phyloP scores from a whole-genome alignment of 2,329 filamentous ascomycete genomes.

The Bertia moriformis region DNA sequence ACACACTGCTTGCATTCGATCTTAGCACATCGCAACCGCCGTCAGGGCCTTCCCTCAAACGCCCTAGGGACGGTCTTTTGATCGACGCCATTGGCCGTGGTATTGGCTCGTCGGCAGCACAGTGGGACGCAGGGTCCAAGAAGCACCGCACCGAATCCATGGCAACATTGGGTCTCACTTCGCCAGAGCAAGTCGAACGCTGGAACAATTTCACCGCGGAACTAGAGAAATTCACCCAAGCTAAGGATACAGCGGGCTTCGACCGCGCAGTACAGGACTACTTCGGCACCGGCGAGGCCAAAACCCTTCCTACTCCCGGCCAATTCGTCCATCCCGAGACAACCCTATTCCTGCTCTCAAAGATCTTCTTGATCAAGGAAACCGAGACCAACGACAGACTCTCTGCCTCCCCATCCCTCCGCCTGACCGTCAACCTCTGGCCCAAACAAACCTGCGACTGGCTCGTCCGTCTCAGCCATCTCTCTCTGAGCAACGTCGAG shows the following conservation, averaged over 20 bases:
- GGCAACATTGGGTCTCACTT: conserved; percentile 14
- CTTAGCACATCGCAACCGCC: conserved; percentile 15
- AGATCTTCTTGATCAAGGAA: conserved; percentile 17
- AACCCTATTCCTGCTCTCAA: conserved; percentile 18
- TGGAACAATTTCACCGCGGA: conserved; percentile 16
- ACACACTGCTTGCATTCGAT: conserved; percentile 25
- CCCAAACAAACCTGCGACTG: conserved; percentile 20
- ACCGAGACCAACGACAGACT: conserved; percentile 8
- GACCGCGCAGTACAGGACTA: background rate
- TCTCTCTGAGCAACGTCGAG: conserved; percentile 21
- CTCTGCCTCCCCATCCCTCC: conserved; percentile 10
- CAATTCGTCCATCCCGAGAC: conserved; percentile 18
- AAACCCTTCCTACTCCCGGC: background rate
- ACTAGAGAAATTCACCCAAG: conserved; percentile 4
- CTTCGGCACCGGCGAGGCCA: background rate
- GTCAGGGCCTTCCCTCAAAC: conserved; percentile 16
- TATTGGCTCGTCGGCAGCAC: conserved; percentile 14
- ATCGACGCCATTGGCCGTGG: conserved; percentile 10
- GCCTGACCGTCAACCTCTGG: conserved; percentile 16
- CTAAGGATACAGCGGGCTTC: background rate
- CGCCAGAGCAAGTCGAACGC: conserved; percentile 13
- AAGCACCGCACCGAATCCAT: conserved; percentile 13
- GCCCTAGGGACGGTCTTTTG: conserved; percentile 7
- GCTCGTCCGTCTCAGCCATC: conserved; percentile 20
- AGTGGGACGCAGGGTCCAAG: conserved; percentile 13